These are phyloP conservation scores for Cryptosporidium viatorum DNA, from an alignment of 169 alveolate genomes.

Conservation along the genomic window DNA sequence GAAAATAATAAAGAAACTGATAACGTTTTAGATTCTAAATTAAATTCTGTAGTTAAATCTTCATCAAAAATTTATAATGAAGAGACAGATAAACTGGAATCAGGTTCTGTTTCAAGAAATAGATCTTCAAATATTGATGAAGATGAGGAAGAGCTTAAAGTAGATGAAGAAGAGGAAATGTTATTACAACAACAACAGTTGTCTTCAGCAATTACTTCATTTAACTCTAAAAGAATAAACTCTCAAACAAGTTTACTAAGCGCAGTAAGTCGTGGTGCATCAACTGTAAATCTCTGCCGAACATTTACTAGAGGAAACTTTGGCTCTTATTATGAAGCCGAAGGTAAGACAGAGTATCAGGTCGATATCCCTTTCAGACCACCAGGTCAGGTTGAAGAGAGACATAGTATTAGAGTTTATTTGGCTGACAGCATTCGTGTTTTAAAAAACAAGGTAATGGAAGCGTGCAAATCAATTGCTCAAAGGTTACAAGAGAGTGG, in stretches of 20 bases:
- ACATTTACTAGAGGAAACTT: slow-evolving; percentile 70
- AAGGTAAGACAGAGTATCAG: slow-evolving; percentile 64
- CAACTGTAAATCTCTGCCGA: slow-evolving; percentile 66
- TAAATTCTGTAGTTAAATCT: neutral
- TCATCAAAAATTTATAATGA: slow-evolving; percentile 4
- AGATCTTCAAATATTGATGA: slow-evolving; percentile 12
- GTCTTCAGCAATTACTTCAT: slow-evolving; percentile 18
- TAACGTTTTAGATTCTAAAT: neutral
- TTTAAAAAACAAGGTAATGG: slow-evolving; percentile 61
- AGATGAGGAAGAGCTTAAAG: slow-evolving; percentile 7
- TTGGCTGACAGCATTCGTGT: slow-evolving; percentile 73
- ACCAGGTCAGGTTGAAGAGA: slow-evolving; percentile 75
- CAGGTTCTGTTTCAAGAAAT: neutral
- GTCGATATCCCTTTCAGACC: slow-evolving; percentile 74
- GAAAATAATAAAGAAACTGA: slow-evolving; percentile 27
- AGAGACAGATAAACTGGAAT: neutral
- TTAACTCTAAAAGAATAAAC: slow-evolving; percentile 53
- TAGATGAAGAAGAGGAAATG: slow-evolving; percentile 49
- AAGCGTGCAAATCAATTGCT: slow-evolving; percentile 69
- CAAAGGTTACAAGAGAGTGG: slow-evolving; percentile 74
- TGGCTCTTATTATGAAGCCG: slow-evolving; percentile 56
- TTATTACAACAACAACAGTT: slow-evolving; percentile 51
- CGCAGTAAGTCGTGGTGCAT: slow-evolving; percentile 71
- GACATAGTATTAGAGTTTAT: slow-evolving; percentile 68
- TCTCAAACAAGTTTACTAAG: slow-evolving; percentile 69